Evolutionary conservation across 305 asterid species (phyloP).

Genomic region (Solanum hybrid): DNA sequence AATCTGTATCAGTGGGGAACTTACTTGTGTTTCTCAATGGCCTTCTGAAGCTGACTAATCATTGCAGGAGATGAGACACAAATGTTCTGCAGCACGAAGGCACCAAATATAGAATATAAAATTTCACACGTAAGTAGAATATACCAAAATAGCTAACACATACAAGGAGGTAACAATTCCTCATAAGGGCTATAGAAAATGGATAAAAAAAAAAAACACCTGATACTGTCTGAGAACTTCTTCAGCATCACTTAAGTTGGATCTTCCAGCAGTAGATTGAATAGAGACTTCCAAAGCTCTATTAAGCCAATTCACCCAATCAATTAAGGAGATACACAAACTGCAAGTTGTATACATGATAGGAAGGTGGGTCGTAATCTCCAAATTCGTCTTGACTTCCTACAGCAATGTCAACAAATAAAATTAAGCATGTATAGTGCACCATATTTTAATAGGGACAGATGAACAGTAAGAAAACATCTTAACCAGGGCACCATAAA

Average conservation of each 20-base stretch:
- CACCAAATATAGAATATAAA: constrained; percentile 5
- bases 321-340: constrained; percentile 38
- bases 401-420: constrained; percentile 16
- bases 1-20: constrained; percentile 17
- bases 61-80: constrained; percentile 48
- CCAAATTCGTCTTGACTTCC: constrained; percentile 70
- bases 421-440: not conserved
- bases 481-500: not conserved
- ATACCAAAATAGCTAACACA: not conserved
- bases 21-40: constrained; percentile 70
- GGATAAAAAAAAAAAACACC: constrained; percentile 30
- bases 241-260: constrained; percentile 47
- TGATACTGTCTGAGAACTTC: constrained; percentile 50
- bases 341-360: constrained; percentile 37
- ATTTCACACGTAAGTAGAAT: not conserved
- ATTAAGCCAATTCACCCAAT: constrained; percentile 62
- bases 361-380: constrained; percentile 43
- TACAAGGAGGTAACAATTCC: not conserved
- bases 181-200: not conserved
- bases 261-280: constrained; percentile 25
- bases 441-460: not conserved
- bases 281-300: constrained; percentile 61
- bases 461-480: not conserved
- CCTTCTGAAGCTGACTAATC: constrained; percentile 42
- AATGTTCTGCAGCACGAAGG: constrained; percentile 44